Conservation (phyloP, 768 basidiomycete species). For the Xanthoconium purpureum region DNA sequence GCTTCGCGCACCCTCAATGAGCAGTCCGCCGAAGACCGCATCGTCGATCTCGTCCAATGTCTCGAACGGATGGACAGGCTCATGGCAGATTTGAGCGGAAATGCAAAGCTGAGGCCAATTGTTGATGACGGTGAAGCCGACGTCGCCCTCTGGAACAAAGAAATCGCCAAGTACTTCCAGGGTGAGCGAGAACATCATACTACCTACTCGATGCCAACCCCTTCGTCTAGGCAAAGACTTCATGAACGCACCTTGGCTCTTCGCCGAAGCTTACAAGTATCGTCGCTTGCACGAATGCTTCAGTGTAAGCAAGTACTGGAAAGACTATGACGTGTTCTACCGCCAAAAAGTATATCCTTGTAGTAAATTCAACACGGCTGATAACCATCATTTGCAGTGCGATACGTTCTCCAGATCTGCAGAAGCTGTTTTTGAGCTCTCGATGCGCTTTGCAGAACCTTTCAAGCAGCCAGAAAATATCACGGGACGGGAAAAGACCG, state of each 20-base stretch:
- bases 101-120: conserved; percentile 82
- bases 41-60: conserved; percentile 81
- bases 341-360: conserved; percentile 68
- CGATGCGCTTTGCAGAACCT: conserved; percentile 86
- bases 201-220: neutral
- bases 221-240: conserved; percentile 67
- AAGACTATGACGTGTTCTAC: conserved; percentile 92
- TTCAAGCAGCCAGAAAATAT: conserved; percentile 59
- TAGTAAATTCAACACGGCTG: neutral
- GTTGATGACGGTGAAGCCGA: conserved; percentile 90
- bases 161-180: conserved; percentile 92
- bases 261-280: conserved; percentile 94
- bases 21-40: conserved; percentile 74
- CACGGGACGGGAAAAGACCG: conserved; percentile 51
- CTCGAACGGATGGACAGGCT: conserved; percentile 88
- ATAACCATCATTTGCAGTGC: conserved; percentile 47
- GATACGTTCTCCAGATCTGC: conserved; percentile 93
- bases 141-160: conserved; percentile 95
- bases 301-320: conserved; percentile 87
- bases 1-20: conserved; percentile 85
- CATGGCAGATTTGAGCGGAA: conserved; percentile 82
- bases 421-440: conserved; percentile 92
- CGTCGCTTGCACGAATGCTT: conserved; percentile 91
- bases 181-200: conserved; percentile 40
- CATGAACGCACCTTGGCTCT: conserved; percentile 96